Conservation (phyloP, 163 green algal genomes). For the Scenedesmus sp. region DNA sequence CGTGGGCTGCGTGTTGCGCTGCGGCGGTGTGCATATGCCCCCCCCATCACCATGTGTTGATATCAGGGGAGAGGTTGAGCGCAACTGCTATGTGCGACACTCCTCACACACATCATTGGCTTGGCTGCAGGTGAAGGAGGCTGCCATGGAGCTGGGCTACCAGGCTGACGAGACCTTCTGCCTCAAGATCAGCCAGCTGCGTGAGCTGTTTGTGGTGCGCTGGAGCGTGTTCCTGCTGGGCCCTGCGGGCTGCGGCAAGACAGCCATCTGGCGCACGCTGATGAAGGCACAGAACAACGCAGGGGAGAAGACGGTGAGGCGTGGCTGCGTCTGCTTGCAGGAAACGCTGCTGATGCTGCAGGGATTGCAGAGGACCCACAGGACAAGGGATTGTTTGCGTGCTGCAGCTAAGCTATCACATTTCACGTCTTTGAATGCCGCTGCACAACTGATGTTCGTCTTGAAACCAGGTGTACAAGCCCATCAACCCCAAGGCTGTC, state of each 20-base stretch:
- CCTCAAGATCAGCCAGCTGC: constrained; percentile 93
- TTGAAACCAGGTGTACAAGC: constrained; percentile 65
- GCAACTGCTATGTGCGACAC: too few relatives aligned
- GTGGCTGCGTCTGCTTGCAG: not conserved
- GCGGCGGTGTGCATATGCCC: too few relatives aligned
- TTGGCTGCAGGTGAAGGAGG: constrained; percentile 76
- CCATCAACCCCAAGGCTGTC: constrained; percentile 96
- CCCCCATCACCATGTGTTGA: not conserved
- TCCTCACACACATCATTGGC: too few relatives aligned
- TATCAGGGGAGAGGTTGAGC: not conserved
- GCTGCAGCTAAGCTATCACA: not conserved
- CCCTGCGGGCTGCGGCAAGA: constrained; percentile 92
- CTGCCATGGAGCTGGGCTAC: constrained; percentile 86
- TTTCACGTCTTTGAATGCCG: not conserved
- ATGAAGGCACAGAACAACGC: constrained; percentile 85
- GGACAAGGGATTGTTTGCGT: not conserved
- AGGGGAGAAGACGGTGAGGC: constrained; percentile 84
- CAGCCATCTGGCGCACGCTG: constrained; percentile 92
- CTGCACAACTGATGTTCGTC: not conserved
- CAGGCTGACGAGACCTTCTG: constrained; percentile 92
- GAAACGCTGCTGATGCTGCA: not conserved
- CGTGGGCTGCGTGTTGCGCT: too few relatives aligned
- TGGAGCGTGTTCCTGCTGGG: constrained; percentile 97
- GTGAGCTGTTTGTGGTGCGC: constrained; percentile 93
- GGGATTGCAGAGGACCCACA: not conserved